These are phyloP conservation scores for Gliomastix tumulicola DNA, from an alignment of 2,329 filamentous ascomycete species.

Conservation along the genomic window DNA sequence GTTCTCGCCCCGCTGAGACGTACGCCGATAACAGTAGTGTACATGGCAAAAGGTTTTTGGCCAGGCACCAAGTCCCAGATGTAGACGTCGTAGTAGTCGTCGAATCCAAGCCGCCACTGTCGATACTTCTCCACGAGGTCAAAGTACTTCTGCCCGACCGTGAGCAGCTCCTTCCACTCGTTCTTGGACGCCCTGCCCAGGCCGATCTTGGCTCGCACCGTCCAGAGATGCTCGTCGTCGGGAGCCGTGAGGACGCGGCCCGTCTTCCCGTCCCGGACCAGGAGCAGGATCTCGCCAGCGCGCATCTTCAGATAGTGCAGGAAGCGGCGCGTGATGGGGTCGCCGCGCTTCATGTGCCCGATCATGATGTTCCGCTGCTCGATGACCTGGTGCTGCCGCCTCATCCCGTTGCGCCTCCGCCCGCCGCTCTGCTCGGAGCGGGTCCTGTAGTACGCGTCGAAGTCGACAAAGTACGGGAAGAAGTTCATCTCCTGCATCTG, in stretches of 20 bases:
- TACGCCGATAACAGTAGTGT: constrained; percentile 12
- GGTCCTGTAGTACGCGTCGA: constrained; percentile 10
- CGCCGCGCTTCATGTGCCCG: constrained; percentile 18
- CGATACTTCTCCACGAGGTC: constrained; percentile 12
- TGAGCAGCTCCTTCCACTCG: constrained; percentile 13
- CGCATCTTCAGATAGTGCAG: constrained; percentile 17
- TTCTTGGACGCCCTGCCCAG: constrained; percentile 17
- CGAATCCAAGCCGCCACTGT: constrained; percentile 16
- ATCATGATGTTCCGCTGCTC: constrained; percentile 17
- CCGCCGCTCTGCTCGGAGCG: constrained; percentile 11
- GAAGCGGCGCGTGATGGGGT: constrained; percentile 16
- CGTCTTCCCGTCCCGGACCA: constrained; percentile 19
- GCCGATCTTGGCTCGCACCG: constrained; percentile 13
- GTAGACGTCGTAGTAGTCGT: constrained; percentile 18
- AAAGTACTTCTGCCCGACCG: constrained; percentile 15
- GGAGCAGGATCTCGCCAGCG: constrained; percentile 14
- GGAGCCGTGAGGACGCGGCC: constrained; percentile 18
- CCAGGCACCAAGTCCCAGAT: constrained; percentile 17
- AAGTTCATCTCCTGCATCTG: constrained; percentile 16
- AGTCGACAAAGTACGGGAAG: constrained; percentile 17
- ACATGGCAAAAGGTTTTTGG: constrained; percentile 7
- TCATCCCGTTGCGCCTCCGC: constrained; percentile 7
- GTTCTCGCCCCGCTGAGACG: no score
- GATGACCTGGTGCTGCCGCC: constrained; percentile 15
- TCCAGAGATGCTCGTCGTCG: constrained; percentile 14